Conservation (phyloP, 352 stramenopile genomes). For the Phytophthora pini region DNA sequence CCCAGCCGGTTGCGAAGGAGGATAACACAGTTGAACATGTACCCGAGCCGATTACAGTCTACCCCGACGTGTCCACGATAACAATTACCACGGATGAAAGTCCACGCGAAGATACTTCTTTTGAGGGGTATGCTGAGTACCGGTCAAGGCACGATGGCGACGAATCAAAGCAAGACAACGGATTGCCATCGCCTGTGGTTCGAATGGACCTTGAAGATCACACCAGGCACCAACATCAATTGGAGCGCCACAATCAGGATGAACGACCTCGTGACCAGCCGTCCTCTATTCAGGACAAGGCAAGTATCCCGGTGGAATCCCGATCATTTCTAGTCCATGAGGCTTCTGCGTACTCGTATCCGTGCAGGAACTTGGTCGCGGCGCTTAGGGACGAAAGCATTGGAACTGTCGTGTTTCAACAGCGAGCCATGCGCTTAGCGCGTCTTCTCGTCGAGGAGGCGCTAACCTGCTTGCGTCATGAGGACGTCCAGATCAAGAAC, state of each 20-base stretch:
- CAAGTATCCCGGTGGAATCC: not conserved
- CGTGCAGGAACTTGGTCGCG: slow-evolving; percentile 40
- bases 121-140: not conserved
- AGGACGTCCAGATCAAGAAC: slow-evolving; percentile 34
- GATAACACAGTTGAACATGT: not conserved
- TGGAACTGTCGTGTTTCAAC: slow-evolving; percentile 31
- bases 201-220: not conserved
- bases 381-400: slow-evolving; percentile 39
- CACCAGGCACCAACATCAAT: slow-evolving; percentile 1
- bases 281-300: slow-evolving; percentile 6
- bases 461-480: slow-evolving; percentile 37
- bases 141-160: not conserved
- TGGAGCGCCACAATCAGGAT: slow-evolving; percentile 5
- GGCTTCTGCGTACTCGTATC: slow-evolving; percentile 38
- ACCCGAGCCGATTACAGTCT: slow-evolving; percentile 14
- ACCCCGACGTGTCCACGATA: slow-evolving; percentile 34
- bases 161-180: not conserved
- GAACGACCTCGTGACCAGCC: not conserved
- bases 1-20: not conserved
- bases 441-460: slow-evolving; percentile 50
- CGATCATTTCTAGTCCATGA: slow-evolving; percentile 45
- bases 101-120: not conserved
- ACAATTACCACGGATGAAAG: slow-evolving; percentile 23
- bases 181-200: not conserved
- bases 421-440: slow-evolving; percentile 36